Base-by-base conservation (phyloP, 2,329 filamentous ascomycete species). In the Fusarium transvaalense region DNA sequence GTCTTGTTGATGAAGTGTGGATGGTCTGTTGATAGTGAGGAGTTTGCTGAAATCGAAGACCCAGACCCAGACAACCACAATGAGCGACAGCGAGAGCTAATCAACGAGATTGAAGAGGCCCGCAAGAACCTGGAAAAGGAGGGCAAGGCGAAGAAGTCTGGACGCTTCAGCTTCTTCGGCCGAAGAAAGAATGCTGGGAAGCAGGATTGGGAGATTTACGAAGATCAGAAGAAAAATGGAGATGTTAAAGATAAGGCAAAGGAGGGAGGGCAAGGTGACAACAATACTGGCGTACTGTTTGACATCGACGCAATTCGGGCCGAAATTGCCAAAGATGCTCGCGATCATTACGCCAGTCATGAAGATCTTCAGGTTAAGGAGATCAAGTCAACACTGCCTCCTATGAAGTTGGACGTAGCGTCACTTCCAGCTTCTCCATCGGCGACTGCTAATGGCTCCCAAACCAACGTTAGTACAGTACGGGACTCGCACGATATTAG, bases 1-100 rank as follows among this genome's bases (percentile, higher is more conserved):
- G 88, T 88, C 59, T 84, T 99, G 19, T 84, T 99, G 52, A 89
- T 93, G 66, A 91, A 95, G 76, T 93, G 94, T 35, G 96, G 94
- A 17, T 99, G 94, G 94, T 82, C 91, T 54, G 92, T 98, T 5
- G 91, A 97, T 75, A 94, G 91, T 68, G 94, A 97, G 72, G 95
- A 98, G 77, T 99, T 98, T 76, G 90, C 88, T 1, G 96, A 99
- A 79, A 98, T 99, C 63, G 96, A 98, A 77, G 96, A 99, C 71
- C 94, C 96, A 0, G 96, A 99, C 75, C 96, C 96, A 1, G 96
- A 98, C 0, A 95, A 97, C 71, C 95, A 98, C 79, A 86, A 88
- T 51, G 86, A 93, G 76, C 86, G 94, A 47, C 96, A 99, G 79
- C 87, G 94, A 57, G 95, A 98, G 79, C 87, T 99, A 41, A 97